These are phyloP conservation scores for Venustampulla echinocandica DNA, from an alignment of 495 filamentous ascomycete species.

Conservation along the genomic window DNA sequence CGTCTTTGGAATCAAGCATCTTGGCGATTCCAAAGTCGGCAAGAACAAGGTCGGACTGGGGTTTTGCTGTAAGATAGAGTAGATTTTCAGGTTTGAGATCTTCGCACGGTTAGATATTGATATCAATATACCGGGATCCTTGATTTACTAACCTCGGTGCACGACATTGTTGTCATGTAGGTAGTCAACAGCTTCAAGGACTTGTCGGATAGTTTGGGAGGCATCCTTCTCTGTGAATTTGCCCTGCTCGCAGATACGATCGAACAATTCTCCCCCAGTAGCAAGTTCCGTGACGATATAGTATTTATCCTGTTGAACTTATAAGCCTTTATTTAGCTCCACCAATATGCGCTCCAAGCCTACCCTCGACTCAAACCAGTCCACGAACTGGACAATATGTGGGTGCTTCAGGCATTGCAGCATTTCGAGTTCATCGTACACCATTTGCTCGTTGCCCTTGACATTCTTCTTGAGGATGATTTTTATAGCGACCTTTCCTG, in stretches of 20 bases:
- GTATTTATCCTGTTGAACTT: slow-evolving; percentile 79
- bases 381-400: slow-evolving; percentile 94
- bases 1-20: slow-evolving; percentile 84
- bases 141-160: slow-evolving; percentile 62
- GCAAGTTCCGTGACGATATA: slow-evolving; percentile 98
- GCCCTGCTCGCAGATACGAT: slow-evolving; percentile 95
- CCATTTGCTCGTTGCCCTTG: slow-evolving; percentile 95
- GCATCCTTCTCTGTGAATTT: slow-evolving; percentile 99
- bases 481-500: slow-evolving; percentile 90
- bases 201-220: slow-evolving; percentile 90
- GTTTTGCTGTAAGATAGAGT: slow-evolving; percentile 73
- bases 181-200: slow-evolving; percentile 90
- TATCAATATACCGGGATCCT: not conserved
- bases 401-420: slow-evolving; percentile 83
- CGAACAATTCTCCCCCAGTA: slow-evolving; percentile 93
- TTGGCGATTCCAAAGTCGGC: slow-evolving; percentile 99
- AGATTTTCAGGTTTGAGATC: slow-evolving; percentile 99
- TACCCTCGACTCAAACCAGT: slow-evolving; percentile 97
- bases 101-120: slow-evolving; percentile 27
- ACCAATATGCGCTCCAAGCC: slow-evolving; percentile 1
- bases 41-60: slow-evolving; percentile 77
- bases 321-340: not conserved
- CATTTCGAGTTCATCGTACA: slow-evolving; percentile 93
- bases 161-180: slow-evolving; percentile 93
- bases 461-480: slow-evolving; percentile 99